Evolutionary conservation across 2,329 filamentous ascomycete species (phyloP).

Genomic region (Colletotrichum sp.): DNA sequence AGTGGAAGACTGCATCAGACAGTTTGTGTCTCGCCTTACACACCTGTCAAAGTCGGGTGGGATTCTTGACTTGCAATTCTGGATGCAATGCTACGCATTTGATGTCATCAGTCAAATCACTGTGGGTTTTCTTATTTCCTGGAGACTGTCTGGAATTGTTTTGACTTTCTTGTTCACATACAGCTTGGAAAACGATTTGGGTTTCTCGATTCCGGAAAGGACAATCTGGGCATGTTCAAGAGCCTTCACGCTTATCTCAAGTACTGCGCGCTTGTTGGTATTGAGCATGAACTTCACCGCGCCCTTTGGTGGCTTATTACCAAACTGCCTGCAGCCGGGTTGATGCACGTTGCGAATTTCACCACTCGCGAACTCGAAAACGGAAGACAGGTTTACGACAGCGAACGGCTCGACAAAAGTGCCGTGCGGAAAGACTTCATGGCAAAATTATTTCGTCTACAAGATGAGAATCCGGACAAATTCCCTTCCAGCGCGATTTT

Average conservation of each 20-base stretch:
- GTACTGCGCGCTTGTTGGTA: not conserved
- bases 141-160: not conserved
- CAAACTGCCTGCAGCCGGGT: not conserved
- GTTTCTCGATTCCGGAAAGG: not conserved
- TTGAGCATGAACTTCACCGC: not conserved
- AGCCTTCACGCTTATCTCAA: not conserved
- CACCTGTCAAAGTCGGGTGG: not conserved
- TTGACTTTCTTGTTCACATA: not conserved
- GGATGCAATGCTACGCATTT: not conserved
- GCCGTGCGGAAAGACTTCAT: not conserved
- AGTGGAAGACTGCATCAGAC: not conserved
- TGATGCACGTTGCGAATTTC: not conserved
- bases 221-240: not conserved
- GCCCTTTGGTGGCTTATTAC: not conserved
- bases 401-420: not conserved
- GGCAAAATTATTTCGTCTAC: not conserved
- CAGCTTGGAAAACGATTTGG: not conserved
- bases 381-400: not conserved
- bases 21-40: not conserved
- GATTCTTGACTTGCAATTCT: not conserved
- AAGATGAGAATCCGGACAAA: not conserved
- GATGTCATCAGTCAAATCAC: not conserved
- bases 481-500: not conserved
- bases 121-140: not conserved
- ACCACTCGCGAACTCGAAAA: not conserved